These are phyloP conservation scores for Westerdykella sp. DNA, from an alignment of 2,329 filamentous ascomycete genomes.

Conservation along the genomic window DNA sequence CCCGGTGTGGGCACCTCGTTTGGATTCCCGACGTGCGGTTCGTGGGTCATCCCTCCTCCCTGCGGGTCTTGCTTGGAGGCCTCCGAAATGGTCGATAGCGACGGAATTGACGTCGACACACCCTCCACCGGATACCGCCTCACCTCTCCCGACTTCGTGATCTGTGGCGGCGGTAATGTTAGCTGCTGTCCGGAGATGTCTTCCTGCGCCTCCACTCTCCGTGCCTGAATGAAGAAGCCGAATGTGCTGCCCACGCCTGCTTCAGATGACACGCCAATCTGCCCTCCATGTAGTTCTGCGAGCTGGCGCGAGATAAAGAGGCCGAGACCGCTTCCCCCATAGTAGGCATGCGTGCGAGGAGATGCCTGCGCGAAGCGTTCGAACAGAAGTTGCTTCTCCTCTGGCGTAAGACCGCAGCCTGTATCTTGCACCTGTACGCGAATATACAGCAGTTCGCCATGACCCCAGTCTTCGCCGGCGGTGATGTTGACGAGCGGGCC, in stretches of 20 bases:
- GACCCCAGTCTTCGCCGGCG: conserved; percentile 23
- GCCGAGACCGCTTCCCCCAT: conserved; percentile 33
- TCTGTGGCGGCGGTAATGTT: background rate
- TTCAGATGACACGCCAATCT: conserved; percentile 29
- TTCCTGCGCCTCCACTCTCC: conserved; percentile 1
- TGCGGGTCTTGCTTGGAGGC: background rate
- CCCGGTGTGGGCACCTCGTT: too few species aligned
- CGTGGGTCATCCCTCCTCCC: background rate
- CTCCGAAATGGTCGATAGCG: background rate
- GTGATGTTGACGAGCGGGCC: conserved; percentile 12
- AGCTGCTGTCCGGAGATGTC: background rate
- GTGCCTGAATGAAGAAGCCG: conserved; percentile 27
- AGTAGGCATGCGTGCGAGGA: conserved; percentile 29
- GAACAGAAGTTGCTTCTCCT: conserved; percentile 29
- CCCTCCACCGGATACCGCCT: background rate
- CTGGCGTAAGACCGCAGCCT: conserved; percentile 24
- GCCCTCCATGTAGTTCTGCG: conserved; percentile 32
- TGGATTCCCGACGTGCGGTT: too few species aligned
- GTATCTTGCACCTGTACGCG: conserved; percentile 29
- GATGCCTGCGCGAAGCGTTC: conserved; percentile 30
- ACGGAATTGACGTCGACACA: background rate
- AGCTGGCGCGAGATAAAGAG: conserved; percentile 34
- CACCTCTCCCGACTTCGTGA: background rate
- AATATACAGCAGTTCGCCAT: conserved; percentile 23
- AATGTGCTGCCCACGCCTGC: conserved; percentile 29